Conservation (phyloP, 345 rosid genomes). For the Rhodomyrtus tomentosa region DNA sequence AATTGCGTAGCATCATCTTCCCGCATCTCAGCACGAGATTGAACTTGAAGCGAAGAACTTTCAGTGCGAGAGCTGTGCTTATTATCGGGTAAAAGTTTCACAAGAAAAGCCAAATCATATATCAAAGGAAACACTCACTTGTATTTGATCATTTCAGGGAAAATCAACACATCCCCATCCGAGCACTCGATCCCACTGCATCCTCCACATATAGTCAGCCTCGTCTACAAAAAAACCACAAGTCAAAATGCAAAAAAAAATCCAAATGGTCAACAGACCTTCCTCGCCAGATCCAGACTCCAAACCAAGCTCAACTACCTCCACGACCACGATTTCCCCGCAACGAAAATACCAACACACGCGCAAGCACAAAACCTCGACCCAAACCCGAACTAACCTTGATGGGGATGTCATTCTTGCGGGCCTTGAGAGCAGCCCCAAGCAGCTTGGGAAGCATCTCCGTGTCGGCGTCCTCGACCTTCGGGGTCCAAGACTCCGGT, state of each 20-base stretch:
- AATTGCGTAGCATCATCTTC: background rate
- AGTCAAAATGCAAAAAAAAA: background rate
- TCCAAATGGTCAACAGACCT: background rate
- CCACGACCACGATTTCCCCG: background rate
- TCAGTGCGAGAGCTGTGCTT: background rate
- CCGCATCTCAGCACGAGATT: background rate
- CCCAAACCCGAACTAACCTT: conserved; percentile 30
- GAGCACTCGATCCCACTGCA: conserved; percentile 29
- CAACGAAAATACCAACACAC: background rate
- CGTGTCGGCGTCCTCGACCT: conserved; percentile 45
- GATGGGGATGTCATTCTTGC: conserved; percentile 40
- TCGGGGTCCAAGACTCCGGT: conserved; percentile 57
- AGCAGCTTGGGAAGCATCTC: conserved; percentile 60
- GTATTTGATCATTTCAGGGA: conserved; percentile 89
- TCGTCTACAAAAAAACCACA: conserved; percentile 27
- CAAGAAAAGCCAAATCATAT: background rate
- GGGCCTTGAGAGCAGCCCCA: conserved; percentile 48
- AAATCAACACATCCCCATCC: conserved; percentile 84
- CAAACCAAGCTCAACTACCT: background rate
- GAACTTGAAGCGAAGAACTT: background rate
- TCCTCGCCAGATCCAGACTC: background rate
- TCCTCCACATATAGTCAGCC: conserved; percentile 58
- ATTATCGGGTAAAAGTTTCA: background rate
- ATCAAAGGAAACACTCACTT: conserved; percentile 25
- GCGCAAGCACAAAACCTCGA: background rate